These are phyloP conservation scores for Yamadazyma membranifaciens DNA, from an alignment of 1,139 yeast genomes.

Conservation along the genomic window DNA sequence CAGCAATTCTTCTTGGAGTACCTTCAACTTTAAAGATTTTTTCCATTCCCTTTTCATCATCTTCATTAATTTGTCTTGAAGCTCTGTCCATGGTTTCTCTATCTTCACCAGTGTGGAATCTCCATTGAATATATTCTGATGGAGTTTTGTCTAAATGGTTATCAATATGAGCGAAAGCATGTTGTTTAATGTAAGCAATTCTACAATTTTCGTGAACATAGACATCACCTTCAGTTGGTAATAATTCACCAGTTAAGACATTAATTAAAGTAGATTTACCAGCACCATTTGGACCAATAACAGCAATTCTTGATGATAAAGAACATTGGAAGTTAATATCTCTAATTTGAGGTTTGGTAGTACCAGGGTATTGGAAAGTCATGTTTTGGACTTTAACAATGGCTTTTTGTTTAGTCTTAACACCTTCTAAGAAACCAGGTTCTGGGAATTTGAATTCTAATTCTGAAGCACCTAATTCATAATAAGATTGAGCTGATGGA, in stretches of 20 bases:
- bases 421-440: constrained; percentile 99
- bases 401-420: constrained; percentile 99
- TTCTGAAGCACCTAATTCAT: constrained; percentile 97
- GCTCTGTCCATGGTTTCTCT: constrained; percentile 99
- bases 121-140: constrained; percentile 99
- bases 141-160: constrained; percentile 99
- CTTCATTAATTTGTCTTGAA: constrained; percentile 95
- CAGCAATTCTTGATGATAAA: constrained; percentile 98
- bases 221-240: constrained; percentile 97
- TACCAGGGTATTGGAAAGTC: constrained; percentile 99
- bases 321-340: constrained; percentile 98
- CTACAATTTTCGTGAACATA: constrained; percentile 99
- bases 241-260: constrained; percentile 98
- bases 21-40: constrained; percentile 98
- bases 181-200: constrained; percentile 99
- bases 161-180: constrained; percentile 99
- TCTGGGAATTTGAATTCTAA: constrained; percentile 96
- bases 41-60: constrained; percentile 98
- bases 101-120: constrained; percentile 99
- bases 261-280: constrained; percentile 99
- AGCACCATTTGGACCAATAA: constrained; percentile 99
- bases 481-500: constrained; percentile 98
- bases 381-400: constrained; percentile 95
- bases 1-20: constrained; percentile 95
- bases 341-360: constrained; percentile 86